Conservation (phyloP, 2,329 filamentous ascomycete genomes). For the Colletotrichum tofieldiae region DNA sequence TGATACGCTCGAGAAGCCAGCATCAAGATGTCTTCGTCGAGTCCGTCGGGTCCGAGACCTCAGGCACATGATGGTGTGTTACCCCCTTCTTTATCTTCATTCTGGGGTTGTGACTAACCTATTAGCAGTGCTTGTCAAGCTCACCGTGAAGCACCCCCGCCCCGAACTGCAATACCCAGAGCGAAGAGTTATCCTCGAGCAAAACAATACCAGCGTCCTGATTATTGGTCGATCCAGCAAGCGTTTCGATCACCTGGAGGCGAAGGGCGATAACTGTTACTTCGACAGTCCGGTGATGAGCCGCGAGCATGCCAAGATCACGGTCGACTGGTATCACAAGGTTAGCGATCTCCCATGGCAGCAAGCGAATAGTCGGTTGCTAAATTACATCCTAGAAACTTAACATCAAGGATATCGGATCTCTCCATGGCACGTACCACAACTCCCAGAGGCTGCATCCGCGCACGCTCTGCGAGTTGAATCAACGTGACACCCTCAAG, state of each 20-base stretch:
- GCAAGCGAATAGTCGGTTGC: neutral
- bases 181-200: conserved; percentile 50
- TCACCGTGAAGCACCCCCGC: conserved; percentile 47
- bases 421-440: conserved; percentile 69
- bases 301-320: conserved; percentile 74
- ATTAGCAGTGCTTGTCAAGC: conserved; percentile 50
- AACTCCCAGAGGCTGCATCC: conserved; percentile 52
- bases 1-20: neutral
- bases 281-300: conserved; percentile 83
- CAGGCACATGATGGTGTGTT: conserved; percentile 37
- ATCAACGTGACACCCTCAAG: conserved; percentile 51
- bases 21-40: conserved; percentile 28
- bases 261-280: conserved; percentile 70
- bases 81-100: neutral
- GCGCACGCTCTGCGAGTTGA: conserved; percentile 44
- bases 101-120: conserved; percentile 38
- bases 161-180: conserved; percentile 42
- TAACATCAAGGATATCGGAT: conserved; percentile 62
- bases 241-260: conserved; percentile 52
- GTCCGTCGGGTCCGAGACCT: conserved; percentile 15
- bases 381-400: conserved; percentile 57
- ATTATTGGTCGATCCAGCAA: conserved; percentile 64
- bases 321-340: conserved; percentile 59
- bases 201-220: conserved; percentile 38
- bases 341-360: conserved; percentile 52